Evolutionary conservation across 148 eudicot species (phyloP).

Genomic region (Euryodendron excelsum): DNA sequence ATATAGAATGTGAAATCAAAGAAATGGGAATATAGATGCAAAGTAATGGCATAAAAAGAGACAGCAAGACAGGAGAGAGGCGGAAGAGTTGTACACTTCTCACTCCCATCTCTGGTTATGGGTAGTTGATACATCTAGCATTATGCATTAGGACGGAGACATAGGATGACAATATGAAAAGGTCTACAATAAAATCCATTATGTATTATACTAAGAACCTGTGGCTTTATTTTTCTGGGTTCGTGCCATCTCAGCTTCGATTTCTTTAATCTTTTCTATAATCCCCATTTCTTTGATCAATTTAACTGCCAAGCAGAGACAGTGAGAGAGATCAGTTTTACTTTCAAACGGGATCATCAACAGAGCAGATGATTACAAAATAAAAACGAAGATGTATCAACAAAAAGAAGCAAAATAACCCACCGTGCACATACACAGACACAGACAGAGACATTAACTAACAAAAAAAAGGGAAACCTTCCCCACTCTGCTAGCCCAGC

Average conservation of each 20-base stretch:
- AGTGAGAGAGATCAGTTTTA: slow-evolving; percentile 3
- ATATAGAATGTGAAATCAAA: not conserved
- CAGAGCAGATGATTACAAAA: not conserved
- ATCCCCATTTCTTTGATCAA: slow-evolving; percentile 70
- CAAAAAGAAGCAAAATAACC: not conserved
- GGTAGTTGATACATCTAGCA: not conserved
- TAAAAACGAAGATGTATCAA: not conserved
- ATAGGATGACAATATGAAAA: not conserved
- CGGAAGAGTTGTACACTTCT: not conserved
- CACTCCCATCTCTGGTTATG: not conserved
- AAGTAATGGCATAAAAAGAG: not conserved
- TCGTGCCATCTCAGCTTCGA: slow-evolving; percentile 99
- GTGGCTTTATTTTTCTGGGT: slow-evolving; percentile 99
- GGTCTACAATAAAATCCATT: not conserved
- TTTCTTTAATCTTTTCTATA: slow-evolving; percentile 92
- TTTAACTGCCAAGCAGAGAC: slow-evolving; percentile 23
- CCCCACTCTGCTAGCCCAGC: too few species aligned
- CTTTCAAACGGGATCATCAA: not conserved
- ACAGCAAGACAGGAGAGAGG: too few species aligned
- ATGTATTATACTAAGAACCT: slow-evolving; percentile 38
- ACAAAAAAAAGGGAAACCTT: too few species aligned
- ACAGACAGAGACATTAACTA: too few species aligned
- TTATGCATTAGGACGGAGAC: slow-evolving; percentile 1
- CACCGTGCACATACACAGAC: not conserved
- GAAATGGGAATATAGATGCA: not conserved